Percentiles rank a stretch among this genome's conserved stretches.
phyloP scores from a whole-genome alignment of 768 basidiomycete species.

The Kwoniella sp. region DNA sequence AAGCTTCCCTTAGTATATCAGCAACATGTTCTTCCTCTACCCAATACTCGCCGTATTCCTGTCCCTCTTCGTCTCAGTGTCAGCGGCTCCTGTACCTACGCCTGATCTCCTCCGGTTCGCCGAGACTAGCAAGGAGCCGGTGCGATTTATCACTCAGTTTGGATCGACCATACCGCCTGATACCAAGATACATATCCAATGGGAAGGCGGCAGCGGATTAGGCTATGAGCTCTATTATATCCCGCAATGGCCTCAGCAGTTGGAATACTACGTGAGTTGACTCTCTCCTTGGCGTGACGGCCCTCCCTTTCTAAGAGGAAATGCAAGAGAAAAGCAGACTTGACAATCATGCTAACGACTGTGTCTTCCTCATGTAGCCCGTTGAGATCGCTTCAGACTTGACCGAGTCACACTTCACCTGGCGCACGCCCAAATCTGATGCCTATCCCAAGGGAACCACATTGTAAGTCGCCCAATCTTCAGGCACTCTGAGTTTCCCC shows the following conservation, averaged over 20 bases:
- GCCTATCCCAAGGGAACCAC: slow-evolving; percentile 26
- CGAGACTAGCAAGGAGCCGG: slow-evolving; percentile 8
- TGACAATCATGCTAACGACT: too few species aligned
- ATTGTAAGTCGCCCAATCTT: slow-evolving; percentile 20
- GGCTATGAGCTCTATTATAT: slow-evolving; percentile 33
- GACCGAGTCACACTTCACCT: slow-evolving; percentile 9
- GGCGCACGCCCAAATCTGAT: slow-evolving; percentile 19
- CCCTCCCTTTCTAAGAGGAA: background rate
- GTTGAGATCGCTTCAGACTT: slow-evolving; percentile 20
- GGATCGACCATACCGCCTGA: slow-evolving; percentile 22
- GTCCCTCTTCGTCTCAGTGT: slow-evolving; percentile 15
- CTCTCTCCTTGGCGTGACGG: background rate
- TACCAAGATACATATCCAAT: slow-evolving; percentile 15
- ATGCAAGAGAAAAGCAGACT: too few species aligned
- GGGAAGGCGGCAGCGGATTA: slow-evolving; percentile 24
- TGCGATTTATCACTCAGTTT: slow-evolving; percentile 22
- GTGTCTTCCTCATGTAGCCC: slow-evolving; percentile 12
- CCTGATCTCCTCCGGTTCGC: background rate
- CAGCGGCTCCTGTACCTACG: slow-evolving; percentile 2
- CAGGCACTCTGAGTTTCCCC: background rate
- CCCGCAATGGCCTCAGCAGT: slow-evolving; percentile 30
- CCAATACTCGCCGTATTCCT: slow-evolving; percentile 18
- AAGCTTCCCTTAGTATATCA: too few species aligned
- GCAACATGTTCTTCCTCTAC: slow-evolving; percentile 23
- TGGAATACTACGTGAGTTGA: slow-evolving; percentile 27